Evolutionary conservation across 2,329 filamentous ascomycete genomes (phyloP).

Genomic region (Botrytis cinerea): DNA sequence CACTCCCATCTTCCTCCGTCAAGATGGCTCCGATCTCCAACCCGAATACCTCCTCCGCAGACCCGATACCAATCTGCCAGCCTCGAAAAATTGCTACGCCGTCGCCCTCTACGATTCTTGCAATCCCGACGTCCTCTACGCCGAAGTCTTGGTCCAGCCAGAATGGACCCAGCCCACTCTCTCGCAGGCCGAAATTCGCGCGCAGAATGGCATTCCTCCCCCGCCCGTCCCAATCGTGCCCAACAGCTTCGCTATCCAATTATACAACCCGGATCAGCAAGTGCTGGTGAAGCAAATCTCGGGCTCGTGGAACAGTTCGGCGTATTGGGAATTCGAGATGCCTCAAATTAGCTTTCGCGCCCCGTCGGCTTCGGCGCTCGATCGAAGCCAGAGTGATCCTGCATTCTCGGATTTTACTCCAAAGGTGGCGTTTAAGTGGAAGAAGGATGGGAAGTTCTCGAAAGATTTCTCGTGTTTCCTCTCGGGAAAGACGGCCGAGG

Average conservation of each 20-base stretch:
- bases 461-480: slow-evolving; percentile 89
- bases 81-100: slow-evolving; percentile 81
- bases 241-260: slow-evolving; percentile 76
- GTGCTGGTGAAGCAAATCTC: slow-evolving; percentile 69
- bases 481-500: slow-evolving; percentile 72
- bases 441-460: slow-evolving; percentile 79
- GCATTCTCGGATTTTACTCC: slow-evolving; percentile 59
- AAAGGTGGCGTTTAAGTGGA: slow-evolving; percentile 84
- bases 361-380: slow-evolving; percentile 76
- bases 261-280: slow-evolving; percentile 92
- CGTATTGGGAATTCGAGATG: slow-evolving; percentile 90
- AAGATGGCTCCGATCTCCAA: slow-evolving; percentile 78
- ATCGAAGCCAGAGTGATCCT: slow-evolving; percentile 68
- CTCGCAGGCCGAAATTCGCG: slow-evolving; percentile 76
- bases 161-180: slow-evolving; percentile 83
- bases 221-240: slow-evolving; percentile 74
- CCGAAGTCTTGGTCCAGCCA: slow-evolving; percentile 80
- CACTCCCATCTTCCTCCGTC: slow-evolving; percentile 58
- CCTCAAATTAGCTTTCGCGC: slow-evolving; percentile 81
- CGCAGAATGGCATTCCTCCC: slow-evolving; percentile 64
- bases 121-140: slow-evolving; percentile 79
- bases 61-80: slow-evolving; percentile 68
- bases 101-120: slow-evolving; percentile 81
- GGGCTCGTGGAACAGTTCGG: slow-evolving; percentile 76
- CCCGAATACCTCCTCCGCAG: slow-evolving; percentile 81